These are phyloP conservation scores for Sporopachydermia lactativora DNA, from an alignment of 805 yeast genomes.

Conservation along the genomic window DNA sequence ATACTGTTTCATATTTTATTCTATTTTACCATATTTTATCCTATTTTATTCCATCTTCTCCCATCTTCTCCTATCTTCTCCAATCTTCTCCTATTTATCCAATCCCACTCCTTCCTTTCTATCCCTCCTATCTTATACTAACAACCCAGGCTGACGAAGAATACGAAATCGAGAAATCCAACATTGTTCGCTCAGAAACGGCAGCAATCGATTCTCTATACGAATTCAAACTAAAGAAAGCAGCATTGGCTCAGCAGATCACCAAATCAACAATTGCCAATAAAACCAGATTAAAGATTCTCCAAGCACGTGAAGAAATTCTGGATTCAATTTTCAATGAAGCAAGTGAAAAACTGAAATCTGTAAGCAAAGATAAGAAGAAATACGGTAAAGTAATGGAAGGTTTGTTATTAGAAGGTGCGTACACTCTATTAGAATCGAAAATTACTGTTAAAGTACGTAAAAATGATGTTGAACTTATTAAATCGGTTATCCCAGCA, in stretches of 20 bases:
- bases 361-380: constrained; percentile 36
- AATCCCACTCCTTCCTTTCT: too few species aligned
- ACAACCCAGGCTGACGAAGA: constrained; percentile 72
- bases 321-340: constrained; percentile 59
- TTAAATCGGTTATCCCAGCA: constrained; percentile 43
- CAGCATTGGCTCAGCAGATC: constrained; percentile 86
- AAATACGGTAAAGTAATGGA: constrained; percentile 57
- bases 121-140: constrained; percentile 1
- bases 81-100: too few species aligned
- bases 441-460: constrained; percentile 51
- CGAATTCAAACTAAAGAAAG: constrained; percentile 79
- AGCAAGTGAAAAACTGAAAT: constrained; percentile 49
- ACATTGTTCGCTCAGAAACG: constrained; percentile 84
- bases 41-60: too few species aligned
- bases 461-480: constrained; percentile 45
- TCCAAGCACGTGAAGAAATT: constrained; percentile 74
- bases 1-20: too few species aligned
- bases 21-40: too few species aligned
- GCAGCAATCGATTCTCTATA: constrained; percentile 73
- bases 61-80: too few species aligned
- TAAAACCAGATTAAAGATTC: constrained; percentile 84
- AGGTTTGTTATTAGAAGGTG: constrained; percentile 64
- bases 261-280: constrained; percentile 90
- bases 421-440: constrained; percentile 52
- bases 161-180: constrained; percentile 94